These are phyloP conservation scores for Penicillium vulpinum DNA, from an alignment of 2,329 filamentous ascomycete genomes.

Conservation along the genomic window DNA sequence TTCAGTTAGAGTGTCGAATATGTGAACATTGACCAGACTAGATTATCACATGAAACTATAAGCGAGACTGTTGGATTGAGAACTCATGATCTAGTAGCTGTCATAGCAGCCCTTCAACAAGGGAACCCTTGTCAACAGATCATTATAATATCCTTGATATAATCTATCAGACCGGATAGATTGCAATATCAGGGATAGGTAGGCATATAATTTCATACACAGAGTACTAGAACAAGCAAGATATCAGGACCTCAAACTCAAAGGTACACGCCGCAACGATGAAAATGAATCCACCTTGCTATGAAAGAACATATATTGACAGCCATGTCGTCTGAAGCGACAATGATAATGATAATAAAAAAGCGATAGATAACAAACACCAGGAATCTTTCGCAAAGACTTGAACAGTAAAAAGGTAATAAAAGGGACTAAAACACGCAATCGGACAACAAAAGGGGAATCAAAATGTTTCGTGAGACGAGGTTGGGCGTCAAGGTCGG, in stretches of 20 bases:
- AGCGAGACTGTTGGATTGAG: background rate
- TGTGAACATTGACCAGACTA: background rate
- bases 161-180: background rate
- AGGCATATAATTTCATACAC: background rate
- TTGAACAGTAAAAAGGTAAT: conserved; percentile 14
- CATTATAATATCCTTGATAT: background rate
- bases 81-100: background rate
- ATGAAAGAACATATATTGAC: conserved; percentile 30
- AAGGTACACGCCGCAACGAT: conserved; percentile 2
- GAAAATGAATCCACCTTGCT: conserved; percentile 8
- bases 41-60: background rate
- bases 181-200: background rate
- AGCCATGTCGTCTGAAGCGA: conserved; percentile 29
- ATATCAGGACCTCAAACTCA: background rate
- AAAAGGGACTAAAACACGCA: conserved; percentile 15
- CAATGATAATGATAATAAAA: conserved; percentile 18
- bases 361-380: conserved; percentile 24
- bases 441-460: conserved; percentile 41
- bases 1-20: background rate
- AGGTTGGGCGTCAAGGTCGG: conserved; percentile 38
- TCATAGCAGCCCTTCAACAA: background rate
- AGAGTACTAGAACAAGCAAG: background rate
- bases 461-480: conserved; percentile 43
- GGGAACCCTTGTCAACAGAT: background rate
- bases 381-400: conserved; percentile 30